A percentile compares a stretch with the other conserved stretches of the same genome.
Evolutionary conservation across 1,139 yeast species (phyloP).

Genomic region (Saccharomyces hybrid): DNA sequence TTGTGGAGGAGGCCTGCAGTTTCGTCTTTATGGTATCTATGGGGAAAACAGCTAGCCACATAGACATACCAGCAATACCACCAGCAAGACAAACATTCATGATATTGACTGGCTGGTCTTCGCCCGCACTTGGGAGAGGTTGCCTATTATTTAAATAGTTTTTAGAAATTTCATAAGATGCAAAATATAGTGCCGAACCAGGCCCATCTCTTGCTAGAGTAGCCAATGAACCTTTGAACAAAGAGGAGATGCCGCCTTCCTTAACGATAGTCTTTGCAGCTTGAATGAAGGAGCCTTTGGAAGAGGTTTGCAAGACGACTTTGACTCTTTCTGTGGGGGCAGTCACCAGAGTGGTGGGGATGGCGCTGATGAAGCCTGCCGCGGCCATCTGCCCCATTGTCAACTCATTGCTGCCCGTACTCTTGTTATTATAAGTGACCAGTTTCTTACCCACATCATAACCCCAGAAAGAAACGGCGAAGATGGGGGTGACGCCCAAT

Average conservation of each 20-base stretch:
- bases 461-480: conserved; percentile 98
- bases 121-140: conserved; percentile 30
- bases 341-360: conserved; percentile 90
- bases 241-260: conserved; percentile 77
- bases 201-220: conserved; percentile 97
- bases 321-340: conserved; percentile 96
- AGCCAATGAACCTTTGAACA: conserved; percentile 86
- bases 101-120: conserved; percentile 46
- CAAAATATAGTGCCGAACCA: conserved; percentile 94
- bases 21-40: conserved; percentile 90
- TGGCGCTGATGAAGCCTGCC: conserved; percentile 93
- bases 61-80: conserved; percentile 89
- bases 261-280: conserved; percentile 59
- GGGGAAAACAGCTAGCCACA: conserved; percentile 97
- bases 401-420: conserved; percentile 30
- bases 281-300: conserved; percentile 38
- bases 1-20: conserved; percentile 63
- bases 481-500: conserved; percentile 95
- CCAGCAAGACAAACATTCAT: conserved; percentile 82
- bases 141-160: conserved; percentile 42
- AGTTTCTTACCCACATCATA: conserved; percentile 85
- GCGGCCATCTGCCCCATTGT: conserved; percentile 68
- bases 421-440: conserved; percentile 36
- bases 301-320: conserved; percentile 79
- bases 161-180: conserved; percentile 83